phyloP scores from a whole-genome alignment of 1,284 basidiomycete species.

The Ustilago crameri region DNA sequence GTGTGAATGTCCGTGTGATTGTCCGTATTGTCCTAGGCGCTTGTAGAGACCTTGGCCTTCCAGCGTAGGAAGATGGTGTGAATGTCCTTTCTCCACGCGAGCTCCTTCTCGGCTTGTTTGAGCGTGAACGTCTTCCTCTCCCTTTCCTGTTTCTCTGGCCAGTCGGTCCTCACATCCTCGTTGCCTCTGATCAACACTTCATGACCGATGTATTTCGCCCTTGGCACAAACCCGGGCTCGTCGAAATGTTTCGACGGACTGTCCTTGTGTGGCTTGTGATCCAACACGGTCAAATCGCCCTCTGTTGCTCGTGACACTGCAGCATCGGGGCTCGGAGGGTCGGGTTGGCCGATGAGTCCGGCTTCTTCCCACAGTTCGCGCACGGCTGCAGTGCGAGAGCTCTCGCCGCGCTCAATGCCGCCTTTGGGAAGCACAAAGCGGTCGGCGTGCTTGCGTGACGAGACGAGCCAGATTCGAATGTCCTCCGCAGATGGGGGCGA shows the following conservation, averaged over 20 bases:
- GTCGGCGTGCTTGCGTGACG: conserved; percentile 59
- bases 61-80: conserved; percentile 30
- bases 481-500: not conserved
- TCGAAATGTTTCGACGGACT: conserved; percentile 27
- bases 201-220: conserved; percentile 52
- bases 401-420: conserved; percentile 60
- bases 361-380: conserved; percentile 65
- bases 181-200: conserved; percentile 32
- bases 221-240: conserved; percentile 45
- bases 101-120: conserved; percentile 36
- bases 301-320: conserved; percentile 6
- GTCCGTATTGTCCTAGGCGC: conserved; percentile 1
- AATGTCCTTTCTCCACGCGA: conserved; percentile 57
- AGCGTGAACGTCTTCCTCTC: conserved; percentile 37
- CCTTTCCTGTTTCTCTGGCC: conserved; percentile 59
- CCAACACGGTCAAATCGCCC: conserved; percentile 16
- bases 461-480: conserved; percentile 52
- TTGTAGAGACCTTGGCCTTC: conserved; percentile 9
- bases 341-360: conserved; percentile 16
- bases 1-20: not conserved
- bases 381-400: conserved; percentile 46
- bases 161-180: conserved; percentile 18
- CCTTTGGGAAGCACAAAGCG: conserved; percentile 63
- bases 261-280: conserved; percentile 59
- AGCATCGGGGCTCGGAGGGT: not conserved